phyloP scores from a whole-genome alignment of 805 yeast species.

The Maudiozyma pseudohumilis region DNA sequence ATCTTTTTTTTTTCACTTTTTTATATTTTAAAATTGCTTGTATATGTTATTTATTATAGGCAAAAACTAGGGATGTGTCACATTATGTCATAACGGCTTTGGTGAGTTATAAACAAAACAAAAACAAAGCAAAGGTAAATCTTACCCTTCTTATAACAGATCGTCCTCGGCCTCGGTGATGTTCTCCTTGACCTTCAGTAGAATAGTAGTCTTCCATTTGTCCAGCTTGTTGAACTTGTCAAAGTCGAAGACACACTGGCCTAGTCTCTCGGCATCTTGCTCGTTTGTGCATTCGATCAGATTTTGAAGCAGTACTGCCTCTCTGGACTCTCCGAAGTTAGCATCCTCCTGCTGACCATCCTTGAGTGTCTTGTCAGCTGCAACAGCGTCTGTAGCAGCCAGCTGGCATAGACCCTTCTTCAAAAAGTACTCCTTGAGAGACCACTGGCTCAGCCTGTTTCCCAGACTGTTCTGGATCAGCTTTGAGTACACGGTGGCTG shows the following conservation, averaged over 20 bases:
- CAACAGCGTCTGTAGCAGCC: conserved; percentile 78
- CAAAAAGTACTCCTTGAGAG: conserved; percentile 81
- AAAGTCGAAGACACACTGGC: conserved; percentile 65
- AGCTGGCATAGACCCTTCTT: conserved; percentile 75
- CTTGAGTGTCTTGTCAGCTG: conserved; percentile 64
- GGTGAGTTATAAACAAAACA: not conserved
- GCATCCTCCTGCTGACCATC: conserved; percentile 64
- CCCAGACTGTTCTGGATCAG: conserved; percentile 69
- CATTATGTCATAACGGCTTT: no score
- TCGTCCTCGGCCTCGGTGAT: conserved; percentile 71
- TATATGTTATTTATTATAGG: no score
- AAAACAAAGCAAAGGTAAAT: no score
- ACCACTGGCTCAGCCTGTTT: conserved; percentile 77
- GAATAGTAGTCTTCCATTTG: conserved; percentile 77
- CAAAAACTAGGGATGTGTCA: no score
- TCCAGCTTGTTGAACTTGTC: conserved; percentile 87
- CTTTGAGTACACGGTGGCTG: conserved; percentile 66
- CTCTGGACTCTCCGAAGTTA: conserved; percentile 62
- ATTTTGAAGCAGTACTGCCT: conserved; percentile 55
- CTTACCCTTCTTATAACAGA: conserved; percentile 13
- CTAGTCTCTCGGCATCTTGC: conserved; percentile 69
- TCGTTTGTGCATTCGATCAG: conserved; percentile 65
- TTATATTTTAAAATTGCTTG: no score
- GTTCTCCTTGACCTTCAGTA: conserved; percentile 69
- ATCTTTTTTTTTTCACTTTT: no score